phyloP scores from a whole-genome alignment of 2,329 filamentous ascomycete genomes.

The Endothia cerciana region DNA sequence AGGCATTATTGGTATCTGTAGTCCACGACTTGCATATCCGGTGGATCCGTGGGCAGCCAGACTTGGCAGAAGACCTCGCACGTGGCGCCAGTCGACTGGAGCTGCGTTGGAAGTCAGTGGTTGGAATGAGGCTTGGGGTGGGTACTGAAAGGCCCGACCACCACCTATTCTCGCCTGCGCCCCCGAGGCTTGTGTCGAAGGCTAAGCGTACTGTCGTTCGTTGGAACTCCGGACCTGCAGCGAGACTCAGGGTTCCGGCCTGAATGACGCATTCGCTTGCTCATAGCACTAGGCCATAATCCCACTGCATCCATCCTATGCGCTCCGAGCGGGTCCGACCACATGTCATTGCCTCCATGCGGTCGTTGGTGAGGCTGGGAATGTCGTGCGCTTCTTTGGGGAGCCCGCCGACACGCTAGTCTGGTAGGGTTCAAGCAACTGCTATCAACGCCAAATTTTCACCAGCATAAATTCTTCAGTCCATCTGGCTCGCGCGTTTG shows the following conservation, averaged over 20 bases:
- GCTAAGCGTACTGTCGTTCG: neutral
- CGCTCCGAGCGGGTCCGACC: neutral
- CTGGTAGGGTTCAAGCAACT: neutral
- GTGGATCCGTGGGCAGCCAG: conserved; percentile 43
- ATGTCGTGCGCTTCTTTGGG: neutral
- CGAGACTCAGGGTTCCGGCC: neutral
- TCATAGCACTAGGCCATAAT: neutral
- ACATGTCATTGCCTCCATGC: neutral
- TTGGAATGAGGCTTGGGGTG: neutral
- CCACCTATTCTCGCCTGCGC: neutral
- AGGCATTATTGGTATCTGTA: conserved; percentile 36
- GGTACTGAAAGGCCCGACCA: neutral
- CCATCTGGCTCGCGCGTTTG: neutral
- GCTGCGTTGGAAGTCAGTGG: conserved; percentile 18
- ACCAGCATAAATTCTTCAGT: neutral
- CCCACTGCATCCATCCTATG: neutral
- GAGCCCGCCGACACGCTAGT: neutral
- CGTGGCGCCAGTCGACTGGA: conserved; percentile 44
- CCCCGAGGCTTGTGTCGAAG: neutral
- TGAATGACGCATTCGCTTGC: neutral
- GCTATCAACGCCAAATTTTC: neutral
- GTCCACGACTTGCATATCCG: conserved; percentile 31
- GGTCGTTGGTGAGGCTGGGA: neutral
- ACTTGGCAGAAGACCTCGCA: conserved; percentile 36
- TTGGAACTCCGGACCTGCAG: conserved; percentile 5